Evolutionary conservation across 169 alveolate genomes (phyloP).

Genomic region (Cryptosporidium meleagridis): DNA sequence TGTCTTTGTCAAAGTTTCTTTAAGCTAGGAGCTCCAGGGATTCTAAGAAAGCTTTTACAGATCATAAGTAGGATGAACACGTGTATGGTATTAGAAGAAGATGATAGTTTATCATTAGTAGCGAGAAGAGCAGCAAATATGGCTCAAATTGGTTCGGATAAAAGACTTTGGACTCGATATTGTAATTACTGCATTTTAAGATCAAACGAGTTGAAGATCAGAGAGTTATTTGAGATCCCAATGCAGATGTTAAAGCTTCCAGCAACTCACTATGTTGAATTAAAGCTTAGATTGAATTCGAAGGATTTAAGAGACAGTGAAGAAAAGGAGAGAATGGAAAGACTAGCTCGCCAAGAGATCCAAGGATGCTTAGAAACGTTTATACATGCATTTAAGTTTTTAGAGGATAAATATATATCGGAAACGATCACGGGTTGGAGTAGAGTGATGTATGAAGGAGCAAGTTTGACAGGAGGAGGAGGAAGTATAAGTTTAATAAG

Average conservation of each 20-base stretch:
- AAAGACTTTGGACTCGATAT: constrained; percentile 57
- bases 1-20: constrained; percentile 35
- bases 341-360: constrained; percentile 59
- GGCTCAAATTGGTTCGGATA: constrained; percentile 30
- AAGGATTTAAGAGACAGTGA: neutral
- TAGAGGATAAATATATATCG: constrained; percentile 14
- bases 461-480: neutral
- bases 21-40: constrained; percentile 21
- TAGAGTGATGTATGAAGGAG: constrained; percentile 49
- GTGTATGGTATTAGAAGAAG: neutral
- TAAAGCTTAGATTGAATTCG: constrained; percentile 32
- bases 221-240: constrained; percentile 59
- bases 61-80: constrained; percentile 23
- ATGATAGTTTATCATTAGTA: neutral
- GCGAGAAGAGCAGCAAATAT: constrained; percentile 3
- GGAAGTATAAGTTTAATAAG: constrained; percentile 32
- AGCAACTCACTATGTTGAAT: constrained; percentile 58
- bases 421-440: constrained; percentile 69
- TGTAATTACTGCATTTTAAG: constrained; percentile 57
- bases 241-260: constrained; percentile 70
- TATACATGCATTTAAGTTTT: constrained; percentile 10
- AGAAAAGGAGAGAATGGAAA: constrained; percentile 64
- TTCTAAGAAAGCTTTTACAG: neutral
- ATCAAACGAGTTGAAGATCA: constrained; percentile 42
- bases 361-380: constrained; percentile 69